Evolutionary conservation across 768 basidiomycete species (phyloP), one percentile per base, ranked within the genome.

Genomic region (Tricholoma bakamatsutake): DNA sequence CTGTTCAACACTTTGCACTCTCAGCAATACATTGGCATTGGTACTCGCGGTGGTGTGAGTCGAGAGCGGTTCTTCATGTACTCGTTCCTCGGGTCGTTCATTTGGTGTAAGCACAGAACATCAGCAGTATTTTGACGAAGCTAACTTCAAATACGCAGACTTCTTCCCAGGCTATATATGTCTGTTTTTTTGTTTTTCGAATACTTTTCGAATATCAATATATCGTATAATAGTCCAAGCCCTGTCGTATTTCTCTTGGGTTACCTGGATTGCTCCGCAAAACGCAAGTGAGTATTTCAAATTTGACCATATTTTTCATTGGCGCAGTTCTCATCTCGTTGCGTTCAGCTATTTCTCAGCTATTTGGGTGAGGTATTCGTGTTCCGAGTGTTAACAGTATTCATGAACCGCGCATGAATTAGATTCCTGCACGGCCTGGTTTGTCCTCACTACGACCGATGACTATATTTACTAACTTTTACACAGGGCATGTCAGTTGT

Each of bases 1-100:
- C 71, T 81, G 13, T 90, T 93, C 75, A 93, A 92, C 67, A 92
- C 90, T 1, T 77, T 93, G 0, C 90, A 93, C 68, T 81, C 84
- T 0, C 82, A 87, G 62, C 70, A 75, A 47, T 88, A 88, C 57
- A 76, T 83, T 27, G 89, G 89, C 55, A 77, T 79, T 15, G 84
- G 87, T 12, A 76, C 69, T 28, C 77, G 80, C 37, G 83, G 81
- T 2, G 88, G 88, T 58, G 71, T 92, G 43, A 82, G 80, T 58
- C 82, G 92, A 53, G 86, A 88, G 66, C 77, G 82, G 5, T 93
- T 91, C 76, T 93, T 93, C 76, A 59, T 83, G 55, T 83, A 79
- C 62, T 81, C 76, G 4, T 87, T 88, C 64, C 53, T 75, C 1
- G 80, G 69, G 24, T 84, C 83, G 11, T 76, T 74, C 34, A 60